These are phyloP conservation scores for Hura crepitans DNA, from an alignment of 441 rosid genomes.

Conservation along the genomic window DNA sequence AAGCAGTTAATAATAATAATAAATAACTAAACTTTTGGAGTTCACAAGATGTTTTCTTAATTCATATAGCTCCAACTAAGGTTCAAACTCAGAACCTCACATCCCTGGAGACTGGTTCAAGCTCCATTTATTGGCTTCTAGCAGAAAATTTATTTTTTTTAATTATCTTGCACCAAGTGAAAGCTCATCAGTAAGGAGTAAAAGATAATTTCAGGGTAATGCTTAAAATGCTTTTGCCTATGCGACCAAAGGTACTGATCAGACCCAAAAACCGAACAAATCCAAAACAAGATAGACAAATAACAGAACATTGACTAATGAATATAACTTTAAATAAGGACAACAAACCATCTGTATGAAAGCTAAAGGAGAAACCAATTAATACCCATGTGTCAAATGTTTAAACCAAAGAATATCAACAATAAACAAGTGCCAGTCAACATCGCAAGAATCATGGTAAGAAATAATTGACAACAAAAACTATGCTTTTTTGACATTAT, in stretches of 20 bases:
- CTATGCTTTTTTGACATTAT: background rate
- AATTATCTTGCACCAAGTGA: background rate
- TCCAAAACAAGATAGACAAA: background rate
- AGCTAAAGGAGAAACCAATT: background rate
- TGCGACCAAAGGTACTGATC: background rate
- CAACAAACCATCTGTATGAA: background rate
- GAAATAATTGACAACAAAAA: background rate
- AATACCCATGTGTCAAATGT: no score
- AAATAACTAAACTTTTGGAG: background rate
- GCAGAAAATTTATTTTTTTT: background rate
- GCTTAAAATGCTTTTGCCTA: background rate
- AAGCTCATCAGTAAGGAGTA: background rate
- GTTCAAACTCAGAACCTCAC: background rate
- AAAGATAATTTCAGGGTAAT: background rate
- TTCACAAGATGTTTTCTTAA: background rate
- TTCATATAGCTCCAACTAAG: background rate
- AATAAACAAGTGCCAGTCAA: slow-evolving; percentile 12
- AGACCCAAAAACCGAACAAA: background rate
- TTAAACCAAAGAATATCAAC: background rate
- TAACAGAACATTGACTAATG: background rate
- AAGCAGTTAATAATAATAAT: background rate
- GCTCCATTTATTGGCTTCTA: background rate
- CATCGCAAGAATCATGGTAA: background rate
- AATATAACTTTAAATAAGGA: background rate
- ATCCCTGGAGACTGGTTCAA: background rate